A percentile compares a stretch with the other conserved stretches of the same genome.
phyloP scores from a whole-genome alignment of 768 basidiomycete species.

The Amyloporia xantha region DNA sequence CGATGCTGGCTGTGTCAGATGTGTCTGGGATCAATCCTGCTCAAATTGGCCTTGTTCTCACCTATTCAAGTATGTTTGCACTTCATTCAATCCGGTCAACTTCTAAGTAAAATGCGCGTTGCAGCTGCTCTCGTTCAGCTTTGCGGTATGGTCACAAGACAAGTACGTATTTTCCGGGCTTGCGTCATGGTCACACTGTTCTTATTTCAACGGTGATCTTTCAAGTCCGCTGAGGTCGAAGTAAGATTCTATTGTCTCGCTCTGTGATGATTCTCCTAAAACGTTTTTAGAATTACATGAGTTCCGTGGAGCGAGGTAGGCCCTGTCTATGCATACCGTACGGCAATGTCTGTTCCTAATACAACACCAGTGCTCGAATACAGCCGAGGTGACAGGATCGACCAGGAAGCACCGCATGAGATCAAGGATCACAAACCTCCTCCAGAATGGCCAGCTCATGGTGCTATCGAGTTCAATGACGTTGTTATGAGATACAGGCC shows the following conservation, averaged over 20 bases:
- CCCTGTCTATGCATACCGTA: background rate
- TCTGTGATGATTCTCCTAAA: background rate
- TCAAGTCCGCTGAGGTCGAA: constrained; percentile 57
- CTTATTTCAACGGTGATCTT: no score
- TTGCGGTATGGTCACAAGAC: constrained; percentile 48
- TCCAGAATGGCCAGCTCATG: constrained; percentile 54
- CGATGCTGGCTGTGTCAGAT: constrained; percentile 54
- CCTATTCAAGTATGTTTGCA: constrained; percentile 47
- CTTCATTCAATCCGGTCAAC: background rate
- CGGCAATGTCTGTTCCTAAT: background rate
- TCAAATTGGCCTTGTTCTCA: constrained; percentile 66
- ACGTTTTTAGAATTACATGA: constrained; percentile 50
- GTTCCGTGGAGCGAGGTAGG: constrained; percentile 54
- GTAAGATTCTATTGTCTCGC: constrained; percentile 21
- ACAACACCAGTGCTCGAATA: constrained; percentile 42
- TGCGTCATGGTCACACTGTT: no score
- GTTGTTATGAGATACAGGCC: constrained; percentile 58
- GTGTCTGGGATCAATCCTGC: constrained; percentile 55
- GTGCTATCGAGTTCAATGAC: constrained; percentile 56
- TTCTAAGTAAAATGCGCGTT: background rate
- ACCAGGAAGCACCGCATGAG: constrained; percentile 62
- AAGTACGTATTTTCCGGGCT: constrained; percentile 26
- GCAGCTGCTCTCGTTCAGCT: constrained; percentile 45
- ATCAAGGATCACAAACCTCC: constrained; percentile 49
- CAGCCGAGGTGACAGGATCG: constrained; percentile 41